Conservation (phyloP, 192 early-diverging fungal genomes). For the Cetraspora pellucida region DNA sequence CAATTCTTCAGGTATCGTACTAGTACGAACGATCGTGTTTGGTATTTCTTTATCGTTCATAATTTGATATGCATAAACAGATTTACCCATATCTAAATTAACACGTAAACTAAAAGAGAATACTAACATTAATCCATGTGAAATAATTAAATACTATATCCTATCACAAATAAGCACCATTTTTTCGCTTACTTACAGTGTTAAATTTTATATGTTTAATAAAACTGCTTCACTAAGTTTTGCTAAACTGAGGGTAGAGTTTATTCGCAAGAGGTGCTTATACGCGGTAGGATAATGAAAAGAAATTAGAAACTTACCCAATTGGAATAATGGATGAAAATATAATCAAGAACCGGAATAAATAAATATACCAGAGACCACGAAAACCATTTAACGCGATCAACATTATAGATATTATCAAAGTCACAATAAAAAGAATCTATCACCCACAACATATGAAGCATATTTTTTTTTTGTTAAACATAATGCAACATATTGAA, state of each 20-base stretch:
- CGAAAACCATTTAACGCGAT: constrained; percentile 88
- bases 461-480: too few species aligned
- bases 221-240: too few species aligned
- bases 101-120: constrained; percentile 69
- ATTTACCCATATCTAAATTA: constrained; percentile 97
- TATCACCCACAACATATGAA: constrained; percentile 27
- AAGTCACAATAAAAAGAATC: constrained; percentile 86
- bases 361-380: constrained; percentile 88
- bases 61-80: constrained; percentile 88
- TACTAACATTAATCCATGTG: not conserved
- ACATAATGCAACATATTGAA: too few species aligned
- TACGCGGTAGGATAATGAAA: not conserved
- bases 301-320: constrained; percentile 45
- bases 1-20: constrained; percentile 94
- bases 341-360: constrained; percentile 92
- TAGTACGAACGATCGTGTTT: constrained; percentile 88
- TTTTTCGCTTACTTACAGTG: too few species aligned
- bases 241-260: too few species aligned
- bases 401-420: constrained; percentile 81
- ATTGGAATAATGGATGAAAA: constrained; percentile 97
- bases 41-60: constrained; percentile 83
- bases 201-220: too few species aligned
- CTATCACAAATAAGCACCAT: too few species aligned
- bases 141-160: too few species aligned
- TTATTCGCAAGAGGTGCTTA: too few species aligned